These are phyloP conservation scores for Curvularia sp. DNA, from an alignment of 2,329 filamentous ascomycete genomes.

Conservation along the genomic window DNA sequence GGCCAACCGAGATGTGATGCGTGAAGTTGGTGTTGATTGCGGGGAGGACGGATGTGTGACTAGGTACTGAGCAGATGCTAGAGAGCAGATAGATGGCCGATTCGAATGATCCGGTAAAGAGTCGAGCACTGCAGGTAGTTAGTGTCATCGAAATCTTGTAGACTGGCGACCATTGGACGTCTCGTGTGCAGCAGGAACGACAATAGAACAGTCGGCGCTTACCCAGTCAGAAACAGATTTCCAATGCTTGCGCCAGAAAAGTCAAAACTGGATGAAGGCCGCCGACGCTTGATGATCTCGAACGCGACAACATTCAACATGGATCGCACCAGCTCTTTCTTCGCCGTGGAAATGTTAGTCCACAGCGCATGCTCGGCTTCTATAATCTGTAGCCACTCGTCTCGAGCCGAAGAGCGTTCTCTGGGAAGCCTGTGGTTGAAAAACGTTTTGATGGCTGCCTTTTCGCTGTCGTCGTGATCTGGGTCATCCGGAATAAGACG, in stretches of 20 bases:
- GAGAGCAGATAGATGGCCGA: slow-evolving; percentile 89
- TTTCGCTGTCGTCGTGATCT: slow-evolving; percentile 60
- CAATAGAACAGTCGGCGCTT: slow-evolving; percentile 34
- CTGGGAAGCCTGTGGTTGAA: slow-evolving; percentile 86
- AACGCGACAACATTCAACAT: slow-evolving; percentile 60
- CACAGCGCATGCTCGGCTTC: slow-evolving; percentile 82
- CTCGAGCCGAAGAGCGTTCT: slow-evolving; percentile 66
- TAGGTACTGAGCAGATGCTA: slow-evolving; percentile 83
- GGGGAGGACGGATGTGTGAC: slow-evolving; percentile 79
- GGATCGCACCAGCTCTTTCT: slow-evolving; percentile 61
- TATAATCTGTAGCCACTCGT: slow-evolving; percentile 88
- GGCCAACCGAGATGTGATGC: slow-evolving; percentile 87
- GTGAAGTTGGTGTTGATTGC: slow-evolving; percentile 95
- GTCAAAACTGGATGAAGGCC: slow-evolving; percentile 58
- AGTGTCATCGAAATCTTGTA: slow-evolving; percentile 2
- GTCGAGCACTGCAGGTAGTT: slow-evolving; percentile 67
- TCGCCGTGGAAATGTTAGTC: slow-evolving; percentile 60
- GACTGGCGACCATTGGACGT: background rate
- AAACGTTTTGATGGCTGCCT: slow-evolving; percentile 76
- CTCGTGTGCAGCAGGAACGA: background rate
- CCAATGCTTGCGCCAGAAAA: slow-evolving; percentile 60
- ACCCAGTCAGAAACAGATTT: slow-evolving; percentile 60
- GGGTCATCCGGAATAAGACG: slow-evolving; percentile 78
- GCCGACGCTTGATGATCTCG: slow-evolving; percentile 57
- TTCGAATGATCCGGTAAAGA: slow-evolving; percentile 93